phyloP scores from a whole-genome alignment of 176 grass and related monocot genomes.

The Pontederia crassipes region DNA sequence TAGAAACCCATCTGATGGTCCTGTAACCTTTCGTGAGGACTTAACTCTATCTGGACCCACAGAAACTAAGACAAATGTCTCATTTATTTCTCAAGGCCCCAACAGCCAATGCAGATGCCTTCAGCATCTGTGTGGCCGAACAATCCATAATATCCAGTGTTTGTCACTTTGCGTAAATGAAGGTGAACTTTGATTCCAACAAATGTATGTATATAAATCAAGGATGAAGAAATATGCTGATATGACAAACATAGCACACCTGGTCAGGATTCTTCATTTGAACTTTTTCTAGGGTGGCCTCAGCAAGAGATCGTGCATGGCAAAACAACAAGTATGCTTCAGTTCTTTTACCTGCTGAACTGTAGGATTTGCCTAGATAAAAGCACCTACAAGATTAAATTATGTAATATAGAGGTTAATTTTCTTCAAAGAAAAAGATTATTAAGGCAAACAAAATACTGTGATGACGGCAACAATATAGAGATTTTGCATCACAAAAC shows the following conservation, averaged over 20 bases:
- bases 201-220: not conserved
- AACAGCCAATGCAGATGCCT: too few relatives aligned
- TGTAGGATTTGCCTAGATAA: conserved; percentile 92
- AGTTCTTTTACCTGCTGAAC: conserved; percentile 83
- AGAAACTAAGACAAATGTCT: not conserved
- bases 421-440: too few relatives aligned
- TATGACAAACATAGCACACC: conserved; percentile 25
- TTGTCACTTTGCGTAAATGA: too few relatives aligned
- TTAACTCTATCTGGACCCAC: too few relatives aligned
- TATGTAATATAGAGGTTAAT: not conserved
- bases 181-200: too few relatives aligned
- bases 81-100: too few relatives aligned
- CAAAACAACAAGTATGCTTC: conserved; percentile 86
- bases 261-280: conserved; percentile 40
- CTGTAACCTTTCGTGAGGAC: not conserved
- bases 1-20: not conserved
- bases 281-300: conserved; percentile 54
- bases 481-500: too few relatives aligned
- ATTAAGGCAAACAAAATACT: too few relatives aligned
- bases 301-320: conserved; percentile 52
- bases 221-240: not conserved
- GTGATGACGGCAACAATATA: too few relatives aligned
- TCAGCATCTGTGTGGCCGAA: too few relatives aligned
- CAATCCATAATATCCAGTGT: too few relatives aligned
- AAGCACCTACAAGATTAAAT: conserved; percentile 56